Percentiles rank a stretch among this genome's conserved stretches.
Evolutionary conservation across 345 rosid genomes (phyloP).

Genomic region (Mangifera indica): DNA sequence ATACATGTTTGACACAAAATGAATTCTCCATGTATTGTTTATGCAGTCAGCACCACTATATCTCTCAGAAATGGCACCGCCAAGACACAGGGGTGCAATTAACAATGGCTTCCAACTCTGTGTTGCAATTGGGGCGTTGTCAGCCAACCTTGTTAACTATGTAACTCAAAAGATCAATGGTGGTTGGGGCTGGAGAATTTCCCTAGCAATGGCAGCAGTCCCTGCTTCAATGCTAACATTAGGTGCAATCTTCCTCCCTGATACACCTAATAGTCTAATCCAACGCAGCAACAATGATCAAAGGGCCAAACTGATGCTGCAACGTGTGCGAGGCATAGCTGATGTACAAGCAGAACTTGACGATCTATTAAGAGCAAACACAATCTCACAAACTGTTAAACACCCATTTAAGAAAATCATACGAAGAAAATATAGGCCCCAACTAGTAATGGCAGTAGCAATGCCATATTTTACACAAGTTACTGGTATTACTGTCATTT

Average conservation of each 20-base stretch:
- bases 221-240: constrained; percentile 62
- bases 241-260: constrained; percentile 65
- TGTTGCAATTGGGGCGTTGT: constrained; percentile 52
- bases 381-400: constrained; percentile 24
- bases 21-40: background rate
- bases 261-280: constrained; percentile 69
- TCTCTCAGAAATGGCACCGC: constrained; percentile 84
- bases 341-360: constrained; percentile 54
- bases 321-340: constrained; percentile 53
- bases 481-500: constrained; percentile 68
- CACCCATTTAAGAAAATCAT: constrained; percentile 43
- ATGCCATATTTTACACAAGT: constrained; percentile 76
- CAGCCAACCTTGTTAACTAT: constrained; percentile 58
- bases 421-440: constrained; percentile 56
- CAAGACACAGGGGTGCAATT: constrained; percentile 71
- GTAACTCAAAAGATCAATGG: constrained; percentile 57
- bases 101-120: constrained; percentile 71
- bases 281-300: constrained; percentile 36
- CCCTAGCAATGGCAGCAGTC: constrained; percentile 62
- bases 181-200: constrained; percentile 78
- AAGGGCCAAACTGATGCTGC: constrained; percentile 48
- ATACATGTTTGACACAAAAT: no score
- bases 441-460: constrained; percentile 61
- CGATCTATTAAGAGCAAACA: constrained; percentile 57
- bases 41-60: constrained; percentile 74